A percentile compares a stretch with the other conserved stretches of the same genome.
These are phyloP conservation scores for Aspergillus thermomutatus DNA, from an alignment of 2,329 filamentous ascomycete genomes.

Conservation along the genomic window DNA sequence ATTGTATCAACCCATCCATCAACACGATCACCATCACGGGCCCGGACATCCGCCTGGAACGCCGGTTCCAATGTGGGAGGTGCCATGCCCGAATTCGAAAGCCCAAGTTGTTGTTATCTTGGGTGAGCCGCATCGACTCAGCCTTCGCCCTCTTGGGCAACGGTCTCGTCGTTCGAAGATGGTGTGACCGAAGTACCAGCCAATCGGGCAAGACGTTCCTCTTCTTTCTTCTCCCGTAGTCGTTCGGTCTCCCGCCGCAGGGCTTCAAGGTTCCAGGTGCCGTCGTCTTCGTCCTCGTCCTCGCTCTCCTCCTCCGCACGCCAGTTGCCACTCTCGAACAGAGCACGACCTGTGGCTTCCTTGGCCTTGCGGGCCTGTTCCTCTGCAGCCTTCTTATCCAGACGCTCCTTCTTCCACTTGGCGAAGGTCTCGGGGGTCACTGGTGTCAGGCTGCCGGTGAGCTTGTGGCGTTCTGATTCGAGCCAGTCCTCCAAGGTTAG, in stretches of 20 bases:
- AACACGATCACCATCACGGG: conserved; percentile 20
- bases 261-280: conserved; percentile 74
- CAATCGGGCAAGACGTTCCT: conserved; percentile 57
- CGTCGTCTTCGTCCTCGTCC: conserved; percentile 56
- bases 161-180: conserved; percentile 12
- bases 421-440: conserved; percentile 91
- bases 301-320: conserved; percentile 62
- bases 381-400: conserved; percentile 95
- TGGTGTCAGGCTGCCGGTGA: conserved; percentile 85
- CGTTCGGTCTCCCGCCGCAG: conserved; percentile 82
- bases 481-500: conserved; percentile 96
- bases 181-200: conserved; percentile 25
- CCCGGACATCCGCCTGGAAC: conserved; percentile 16
- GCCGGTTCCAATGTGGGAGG: conserved; percentile 20
- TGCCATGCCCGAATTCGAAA: conserved; percentile 19
- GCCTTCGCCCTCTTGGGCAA: conserved; percentile 24
- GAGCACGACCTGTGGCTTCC: conserved; percentile 88
- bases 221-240: conserved; percentile 70
- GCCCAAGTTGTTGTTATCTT: conserved; percentile 27
- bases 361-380: conserved; percentile 86
- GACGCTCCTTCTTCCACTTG: conserved; percentile 92
- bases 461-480: conserved; percentile 92
- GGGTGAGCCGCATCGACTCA: conserved; percentile 20
- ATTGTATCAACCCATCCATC: conserved; percentile 24
- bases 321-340: conserved; percentile 98